phyloP scores from a whole-genome alignment of 176 grass and related monocot genomes.

The Zoysia pacifica region DNA sequence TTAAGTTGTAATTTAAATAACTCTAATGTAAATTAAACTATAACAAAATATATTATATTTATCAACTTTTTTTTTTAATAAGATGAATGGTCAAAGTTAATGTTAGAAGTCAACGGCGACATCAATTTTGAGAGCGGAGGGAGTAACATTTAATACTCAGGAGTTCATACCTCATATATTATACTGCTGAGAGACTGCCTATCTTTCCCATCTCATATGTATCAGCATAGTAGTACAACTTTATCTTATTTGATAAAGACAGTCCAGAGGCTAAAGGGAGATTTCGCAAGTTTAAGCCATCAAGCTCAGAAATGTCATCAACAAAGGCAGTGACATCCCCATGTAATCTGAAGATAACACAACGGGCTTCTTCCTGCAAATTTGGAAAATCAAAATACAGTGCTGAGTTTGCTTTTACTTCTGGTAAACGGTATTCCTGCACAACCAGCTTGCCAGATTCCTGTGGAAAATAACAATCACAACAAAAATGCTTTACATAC shows the following conservation, averaged over 20 bases:
- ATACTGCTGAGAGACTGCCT: constrained; percentile 71
- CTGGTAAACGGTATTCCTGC: constrained; percentile 84
- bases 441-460: constrained; percentile 73
- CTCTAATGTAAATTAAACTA: too few species aligned
- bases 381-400: constrained; percentile 94
- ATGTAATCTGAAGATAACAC: constrained; percentile 77
- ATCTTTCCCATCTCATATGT: constrained; percentile 92
- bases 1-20: too few species aligned
- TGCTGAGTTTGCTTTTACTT: constrained; percentile 64
- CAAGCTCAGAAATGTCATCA: constrained; percentile 85
- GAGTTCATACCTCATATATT: constrained; percentile 39
- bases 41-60: too few species aligned
- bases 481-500: constrained; percentile 24
- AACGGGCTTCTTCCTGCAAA: constrained; percentile 57
- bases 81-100: too few species aligned
- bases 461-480: constrained; percentile 48
- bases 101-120: too few species aligned
- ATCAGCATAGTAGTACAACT: constrained; percentile 91
- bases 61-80: too few species aligned
- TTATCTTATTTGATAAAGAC: constrained; percentile 87
- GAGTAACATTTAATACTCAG: constrained; percentile 4
- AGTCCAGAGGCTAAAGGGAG: constrained; percentile 78
- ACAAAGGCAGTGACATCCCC: constrained; percentile 83
- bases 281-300: constrained; percentile 66
- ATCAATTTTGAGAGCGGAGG: too few species aligned